These are phyloP conservation scores for Sinapis alba DNA, from an alignment of 441 rosid species.

Conservation along the genomic window DNA sequence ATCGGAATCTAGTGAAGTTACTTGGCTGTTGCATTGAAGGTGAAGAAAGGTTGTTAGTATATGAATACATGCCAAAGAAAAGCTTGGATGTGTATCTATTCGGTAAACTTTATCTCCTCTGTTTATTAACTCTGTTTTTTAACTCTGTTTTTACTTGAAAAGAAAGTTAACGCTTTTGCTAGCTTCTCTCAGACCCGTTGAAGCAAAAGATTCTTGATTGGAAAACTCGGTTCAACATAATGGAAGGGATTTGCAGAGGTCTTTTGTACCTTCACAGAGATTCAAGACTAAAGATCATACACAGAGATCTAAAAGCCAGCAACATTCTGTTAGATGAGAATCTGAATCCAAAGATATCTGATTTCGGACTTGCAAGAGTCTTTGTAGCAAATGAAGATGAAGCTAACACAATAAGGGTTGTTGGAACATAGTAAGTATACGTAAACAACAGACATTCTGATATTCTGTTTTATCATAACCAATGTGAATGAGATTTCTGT, in stretches of 20 bases:
- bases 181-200: conserved; percentile 34
- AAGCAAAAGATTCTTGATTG: conserved; percentile 38
- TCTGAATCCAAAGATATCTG: conserved; percentile 59
- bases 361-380: conserved; percentile 62
- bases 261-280: conserved; percentile 67
- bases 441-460: not conserved
- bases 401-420: conserved; percentile 41
- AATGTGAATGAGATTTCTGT: not conserved
- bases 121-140: not conserved
- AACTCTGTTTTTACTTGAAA: not conserved
- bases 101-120: not conserved
- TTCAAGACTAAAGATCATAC: conserved; percentile 56
- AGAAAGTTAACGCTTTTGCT: not conserved
- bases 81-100: not conserved
- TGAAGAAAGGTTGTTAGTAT: not conserved
- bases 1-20: not conserved
- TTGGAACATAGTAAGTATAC: not conserved
- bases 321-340: conserved; percentile 59
- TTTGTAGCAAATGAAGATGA: conserved; percentile 47
- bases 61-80: not conserved
- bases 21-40: not conserved
- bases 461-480: not conserved
- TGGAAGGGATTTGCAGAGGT: conserved; percentile 56
- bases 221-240: conserved; percentile 47
- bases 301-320: conserved; percentile 62